phyloP scores from a whole-genome alignment of 345 rosid genomes.

The Salix brachista region DNA sequence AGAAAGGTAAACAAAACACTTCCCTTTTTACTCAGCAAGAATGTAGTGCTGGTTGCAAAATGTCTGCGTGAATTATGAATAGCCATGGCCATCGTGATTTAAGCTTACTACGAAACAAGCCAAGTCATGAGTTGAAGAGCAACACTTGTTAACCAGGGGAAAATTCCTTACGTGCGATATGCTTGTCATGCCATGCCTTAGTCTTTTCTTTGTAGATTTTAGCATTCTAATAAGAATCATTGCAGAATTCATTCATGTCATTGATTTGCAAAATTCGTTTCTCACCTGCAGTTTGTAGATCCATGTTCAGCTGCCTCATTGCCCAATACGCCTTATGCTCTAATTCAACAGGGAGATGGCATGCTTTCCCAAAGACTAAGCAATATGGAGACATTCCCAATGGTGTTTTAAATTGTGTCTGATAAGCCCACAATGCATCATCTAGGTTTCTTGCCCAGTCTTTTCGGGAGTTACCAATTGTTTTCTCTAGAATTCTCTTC shows the following conservation, averaged over 20 bases:
- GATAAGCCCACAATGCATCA: too few relatives aligned
- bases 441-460: not conserved
- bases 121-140: not conserved
- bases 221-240: not conserved
- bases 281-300: not conserved
- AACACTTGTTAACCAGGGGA: not conserved
- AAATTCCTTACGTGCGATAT: too few relatives aligned
- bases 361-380: too few relatives aligned
- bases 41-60: too few relatives aligned
- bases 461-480: accelerated
- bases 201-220: too few relatives aligned
- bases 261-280: not conserved
- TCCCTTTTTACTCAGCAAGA: too few relatives aligned
- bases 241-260: not conserved
- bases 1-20: too few relatives aligned
- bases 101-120: not conserved
- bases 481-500: not conserved
- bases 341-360: too few relatives aligned
- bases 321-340: not conserved
- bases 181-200: too few relatives aligned
- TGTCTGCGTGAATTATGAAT: not conserved
- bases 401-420: too few relatives aligned
- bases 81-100: not conserved
- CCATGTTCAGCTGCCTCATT: not conserved
- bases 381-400: too few relatives aligned